Conservation (phyloP, 768 basidiomycete species). For the Peribolospora kevripleyi region DNA sequence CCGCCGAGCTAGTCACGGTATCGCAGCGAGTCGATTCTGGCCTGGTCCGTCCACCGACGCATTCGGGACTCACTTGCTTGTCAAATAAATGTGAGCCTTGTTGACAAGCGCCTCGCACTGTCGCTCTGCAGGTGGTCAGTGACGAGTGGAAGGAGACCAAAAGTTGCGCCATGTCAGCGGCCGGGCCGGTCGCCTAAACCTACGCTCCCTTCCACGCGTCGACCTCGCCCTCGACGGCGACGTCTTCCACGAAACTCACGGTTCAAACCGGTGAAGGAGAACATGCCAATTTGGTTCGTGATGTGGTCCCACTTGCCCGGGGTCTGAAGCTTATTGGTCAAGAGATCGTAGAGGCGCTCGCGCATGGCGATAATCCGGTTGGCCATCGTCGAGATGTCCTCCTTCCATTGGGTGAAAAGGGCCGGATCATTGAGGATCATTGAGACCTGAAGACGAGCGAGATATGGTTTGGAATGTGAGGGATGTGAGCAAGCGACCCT, state of each 20-base stretch:
- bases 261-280: slow-evolving; percentile 50
- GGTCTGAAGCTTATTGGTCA: slow-evolving; percentile 57
- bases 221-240: too few relatives aligned
- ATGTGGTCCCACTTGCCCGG: slow-evolving; percentile 91
- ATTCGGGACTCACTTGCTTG: slow-evolving; percentile 28
- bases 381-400: slow-evolving; percentile 37
- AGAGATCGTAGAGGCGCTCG: slow-evolving; percentile 47
- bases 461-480: neutral
- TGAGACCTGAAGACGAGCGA: neutral
- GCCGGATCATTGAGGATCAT: slow-evolving; percentile 44
- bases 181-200: neutral
- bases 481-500: too few relatives aligned
- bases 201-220: neutral
- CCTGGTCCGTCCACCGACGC: too few relatives aligned
- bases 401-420: slow-evolving; percentile 66
- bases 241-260: slow-evolving; percentile 2
- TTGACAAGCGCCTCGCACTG: slow-evolving; percentile 66
- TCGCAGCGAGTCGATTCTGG: too few relatives aligned
- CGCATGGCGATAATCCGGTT: slow-evolving; percentile 84
- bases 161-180: too few relatives aligned
- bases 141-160: too few relatives aligned
- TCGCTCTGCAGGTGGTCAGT: slow-evolving; percentile 20
- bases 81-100: slow-evolving; percentile 82
- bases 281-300: slow-evolving; percentile 85
- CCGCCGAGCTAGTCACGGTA: slow-evolving; percentile 24